Base-by-base conservation (phyloP, 2,329 filamentous ascomycete species). In the Sclerotinia trifoliorum region DNA sequence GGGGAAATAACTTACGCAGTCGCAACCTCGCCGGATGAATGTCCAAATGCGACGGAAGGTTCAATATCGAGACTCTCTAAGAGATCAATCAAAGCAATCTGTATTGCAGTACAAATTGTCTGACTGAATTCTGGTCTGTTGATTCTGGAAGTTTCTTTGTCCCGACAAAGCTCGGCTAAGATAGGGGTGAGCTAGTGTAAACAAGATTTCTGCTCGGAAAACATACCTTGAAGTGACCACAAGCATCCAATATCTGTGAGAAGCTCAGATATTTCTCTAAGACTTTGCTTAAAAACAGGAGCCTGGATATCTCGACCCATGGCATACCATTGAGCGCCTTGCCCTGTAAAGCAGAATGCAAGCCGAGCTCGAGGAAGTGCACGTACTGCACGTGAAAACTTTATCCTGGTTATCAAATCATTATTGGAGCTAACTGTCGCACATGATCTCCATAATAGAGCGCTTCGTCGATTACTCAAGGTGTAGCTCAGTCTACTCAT, bases 21-120 rank as follows among this genome's bases (percentile, higher is more conserved):
- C 2, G 75, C 81, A 44, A 83, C 82, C 66, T 84, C 82, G 11
- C 82, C 82, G 49, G 76, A 79, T 0, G 81, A 83, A 71, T 84
- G 82, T 1, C 82, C 81, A 5, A 79, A 74, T 0, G 82, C 79
- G 1, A 75, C 77, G 0, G 70, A 60, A 0, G 81, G 79, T 5
- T 68, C 70, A 24, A 84, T 72, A 1, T 77, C 78, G 77, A 78
- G 82, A 0, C 78, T 78, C 29, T 77, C 35, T 0, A 85, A 75
- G 4, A 85, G 75, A 21, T 80, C 76, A 0, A 81, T 78, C 1
- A 85, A 73, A 1, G 78, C 66, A 19, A 85, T 74, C 71, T 85
- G 83, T 1, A 85, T 68, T 0, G 81, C 80, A 0, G 81, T 82
- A 69, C 78, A 81, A 76, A 79, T 73, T 68, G 81, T 79, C 72